A percentile compares a stretch with the other conserved stretches of the same genome.
Conservation (phyloP, 768 basidiomycete genomes). For the Boletales sp. region DNA sequence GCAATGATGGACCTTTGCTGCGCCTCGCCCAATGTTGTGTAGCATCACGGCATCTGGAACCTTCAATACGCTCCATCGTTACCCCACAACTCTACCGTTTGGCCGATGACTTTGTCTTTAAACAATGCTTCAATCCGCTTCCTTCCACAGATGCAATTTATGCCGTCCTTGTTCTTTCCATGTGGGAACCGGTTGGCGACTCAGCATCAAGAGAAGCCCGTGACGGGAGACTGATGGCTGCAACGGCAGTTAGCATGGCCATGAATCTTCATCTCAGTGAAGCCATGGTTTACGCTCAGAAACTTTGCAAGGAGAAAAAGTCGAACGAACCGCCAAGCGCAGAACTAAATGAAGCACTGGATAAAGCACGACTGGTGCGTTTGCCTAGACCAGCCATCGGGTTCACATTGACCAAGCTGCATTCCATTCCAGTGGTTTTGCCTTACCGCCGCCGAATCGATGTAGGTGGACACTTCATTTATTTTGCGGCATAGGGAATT, state of each 20-base stretch:
- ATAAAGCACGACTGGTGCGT: slow-evolving; percentile 38
- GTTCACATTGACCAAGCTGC: slow-evolving; percentile 14
- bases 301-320: slow-evolving; percentile 29
- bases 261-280: slow-evolving; percentile 40
- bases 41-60: slow-evolving; percentile 42
- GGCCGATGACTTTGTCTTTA: slow-evolving; percentile 37
- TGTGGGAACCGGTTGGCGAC: slow-evolving; percentile 42
- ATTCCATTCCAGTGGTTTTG: slow-evolving; percentile 35
- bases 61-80: slow-evolving; percentile 32
- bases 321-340: slow-evolving; percentile 21
- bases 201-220: slow-evolving; percentile 27
- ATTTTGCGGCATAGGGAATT: neutral
- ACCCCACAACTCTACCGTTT: slow-evolving; percentile 40
- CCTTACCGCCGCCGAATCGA: slow-evolving; percentile 37
- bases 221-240: slow-evolving; percentile 39
- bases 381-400: slow-evolving; percentile 2
- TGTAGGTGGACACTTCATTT: slow-evolving; percentile 24
- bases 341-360: slow-evolving; percentile 33
- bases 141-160: slow-evolving; percentile 41
- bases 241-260: slow-evolving; percentile 45
- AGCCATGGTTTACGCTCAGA: slow-evolving; percentile 31
- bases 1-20: slow-evolving; percentile 32
- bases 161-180: slow-evolving; percentile 39
- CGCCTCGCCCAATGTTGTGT: slow-evolving; percentile 45
- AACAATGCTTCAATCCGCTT: slow-evolving; percentile 39